Conservation (phyloP, 208 protist genomes). For the Trichomonas vaginalis region DNA sequence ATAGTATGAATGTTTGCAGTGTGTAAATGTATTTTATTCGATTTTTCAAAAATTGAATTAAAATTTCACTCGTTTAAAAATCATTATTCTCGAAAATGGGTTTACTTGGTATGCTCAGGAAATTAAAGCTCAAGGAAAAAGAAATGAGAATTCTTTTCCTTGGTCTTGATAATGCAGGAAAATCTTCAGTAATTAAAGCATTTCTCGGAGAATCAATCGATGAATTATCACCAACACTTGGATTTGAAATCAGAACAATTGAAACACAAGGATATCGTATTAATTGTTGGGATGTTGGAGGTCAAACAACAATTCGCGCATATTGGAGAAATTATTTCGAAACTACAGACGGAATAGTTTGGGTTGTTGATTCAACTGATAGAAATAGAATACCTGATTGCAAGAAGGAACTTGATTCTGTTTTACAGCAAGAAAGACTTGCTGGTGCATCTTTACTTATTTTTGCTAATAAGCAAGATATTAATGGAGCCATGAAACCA, state of each 20-base stretch:
- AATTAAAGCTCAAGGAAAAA: constrained; percentile 89
- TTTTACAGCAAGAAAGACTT: constrained; percentile 70
- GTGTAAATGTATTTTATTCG: too few species aligned
- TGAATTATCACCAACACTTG: constrained; percentile 83
- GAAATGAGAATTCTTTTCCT: constrained; percentile 95
- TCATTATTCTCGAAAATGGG: too few species aligned
- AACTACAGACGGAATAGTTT: constrained; percentile 61
- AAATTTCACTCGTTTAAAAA: too few species aligned
- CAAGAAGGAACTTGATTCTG: constrained; percentile 66
- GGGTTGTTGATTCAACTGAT: constrained; percentile 71
- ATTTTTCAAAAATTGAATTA: too few species aligned
- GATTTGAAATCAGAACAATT: constrained; percentile 95
- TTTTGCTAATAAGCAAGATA: constrained; percentile 99
- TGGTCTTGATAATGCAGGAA: constrained; percentile 86
- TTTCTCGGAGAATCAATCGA: constrained; percentile 92
- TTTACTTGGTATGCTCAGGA: constrained; percentile 84
- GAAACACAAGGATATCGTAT: constrained; percentile 78
- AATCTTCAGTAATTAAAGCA: constrained; percentile 95
- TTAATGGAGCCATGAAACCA: constrained; percentile 53
- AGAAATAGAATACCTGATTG: constrained; percentile 58
- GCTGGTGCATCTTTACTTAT: constrained; percentile 90
- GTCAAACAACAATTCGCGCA: constrained; percentile 92
- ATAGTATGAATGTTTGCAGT: too few species aligned
- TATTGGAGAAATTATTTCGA: constrained; percentile 89
- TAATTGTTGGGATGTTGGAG: constrained; percentile 98